Percentiles rank a stretch among this genome's conserved stretches.
Conservation (phyloP, 495 filamentous ascomycete genomes). For the Neurospora tetraspora region DNA sequence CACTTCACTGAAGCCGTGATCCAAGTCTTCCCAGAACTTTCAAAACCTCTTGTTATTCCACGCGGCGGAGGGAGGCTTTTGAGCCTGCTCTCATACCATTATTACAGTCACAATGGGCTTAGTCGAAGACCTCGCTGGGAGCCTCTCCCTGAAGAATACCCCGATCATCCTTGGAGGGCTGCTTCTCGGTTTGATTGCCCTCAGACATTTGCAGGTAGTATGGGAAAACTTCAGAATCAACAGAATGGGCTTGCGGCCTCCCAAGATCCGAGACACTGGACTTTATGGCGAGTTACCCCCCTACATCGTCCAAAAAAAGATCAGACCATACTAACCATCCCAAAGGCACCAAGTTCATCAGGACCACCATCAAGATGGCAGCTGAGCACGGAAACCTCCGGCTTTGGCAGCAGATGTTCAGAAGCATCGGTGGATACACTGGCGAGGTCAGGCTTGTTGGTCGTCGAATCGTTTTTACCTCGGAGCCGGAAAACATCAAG, state of each 20-base stretch:
- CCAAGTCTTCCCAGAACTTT: not conserved
- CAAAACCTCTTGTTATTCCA: not conserved
- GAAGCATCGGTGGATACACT: constrained; percentile 34
- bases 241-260: constrained; percentile 24
- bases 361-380: constrained; percentile 38
- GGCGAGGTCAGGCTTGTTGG: constrained; percentile 48
- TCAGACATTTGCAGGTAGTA: constrained; percentile 13
- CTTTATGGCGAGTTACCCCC: constrained; percentile 20
- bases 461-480: constrained; percentile 53
- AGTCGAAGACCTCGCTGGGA: constrained; percentile 24
- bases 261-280: constrained; percentile 10
- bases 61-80: not conserved
- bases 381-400: constrained; percentile 44
- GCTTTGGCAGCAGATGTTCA: constrained; percentile 48
- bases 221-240: constrained; percentile 28
- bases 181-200: constrained; percentile 17
- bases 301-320: constrained; percentile 10
- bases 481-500: constrained; percentile 79
- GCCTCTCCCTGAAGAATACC: constrained; percentile 24
- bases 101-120: constrained; percentile 29
- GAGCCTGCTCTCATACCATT: not conserved
- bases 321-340: not conserved
- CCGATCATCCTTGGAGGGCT: constrained; percentile 18
- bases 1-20: not conserved
- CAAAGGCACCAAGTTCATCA: constrained; percentile 54